Evolutionary conservation across 768 basidiomycete species (phyloP).

Genomic region (Leccinum truebloodii): DNA sequence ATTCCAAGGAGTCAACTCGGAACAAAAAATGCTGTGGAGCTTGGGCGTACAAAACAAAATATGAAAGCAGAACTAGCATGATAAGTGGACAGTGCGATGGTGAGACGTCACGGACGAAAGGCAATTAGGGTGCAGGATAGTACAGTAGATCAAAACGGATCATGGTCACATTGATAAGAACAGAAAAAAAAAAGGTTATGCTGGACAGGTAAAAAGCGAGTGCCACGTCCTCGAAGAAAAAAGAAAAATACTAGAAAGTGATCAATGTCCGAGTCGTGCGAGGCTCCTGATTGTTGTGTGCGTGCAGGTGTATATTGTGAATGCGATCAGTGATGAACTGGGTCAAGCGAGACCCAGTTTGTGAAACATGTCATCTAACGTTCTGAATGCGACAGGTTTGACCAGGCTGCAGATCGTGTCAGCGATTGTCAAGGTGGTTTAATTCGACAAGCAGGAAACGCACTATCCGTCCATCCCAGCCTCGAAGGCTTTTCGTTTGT

Average conservation of each 20-base stretch:
- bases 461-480: conserved; percentile 96
- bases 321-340: conserved; percentile 9
- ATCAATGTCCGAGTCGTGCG: conserved; percentile 15
- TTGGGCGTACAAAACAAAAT: background rate
- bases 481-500: conserved; percentile 88
- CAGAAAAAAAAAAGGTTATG: conserved; percentile 1
- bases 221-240: background rate
- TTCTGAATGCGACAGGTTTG: conserved; percentile 95
- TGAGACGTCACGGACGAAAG: background rate
- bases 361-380: conserved; percentile 81
- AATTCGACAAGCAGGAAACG: conserved; percentile 35
- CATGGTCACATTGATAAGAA: background rate
- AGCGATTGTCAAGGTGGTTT: background rate
- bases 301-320: conserved; percentile 10
- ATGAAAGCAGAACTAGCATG: conserved; percentile 11
- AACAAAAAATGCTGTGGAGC: background rate
- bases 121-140: conserved; percentile 6
- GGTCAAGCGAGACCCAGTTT: conserved; percentile 57
- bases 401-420: conserved; percentile 59
- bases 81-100: background rate
- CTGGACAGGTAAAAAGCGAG: conserved; percentile 1
- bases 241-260: conserved; percentile 6
- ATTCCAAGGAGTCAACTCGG: conserved; percentile 8
- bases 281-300: background rate
- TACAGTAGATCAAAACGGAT: conserved; percentile 10